Evolutionary conservation across 495 filamentous ascomycete genomes (phyloP).

Genomic region (Chaetomium cochliodes): DNA sequence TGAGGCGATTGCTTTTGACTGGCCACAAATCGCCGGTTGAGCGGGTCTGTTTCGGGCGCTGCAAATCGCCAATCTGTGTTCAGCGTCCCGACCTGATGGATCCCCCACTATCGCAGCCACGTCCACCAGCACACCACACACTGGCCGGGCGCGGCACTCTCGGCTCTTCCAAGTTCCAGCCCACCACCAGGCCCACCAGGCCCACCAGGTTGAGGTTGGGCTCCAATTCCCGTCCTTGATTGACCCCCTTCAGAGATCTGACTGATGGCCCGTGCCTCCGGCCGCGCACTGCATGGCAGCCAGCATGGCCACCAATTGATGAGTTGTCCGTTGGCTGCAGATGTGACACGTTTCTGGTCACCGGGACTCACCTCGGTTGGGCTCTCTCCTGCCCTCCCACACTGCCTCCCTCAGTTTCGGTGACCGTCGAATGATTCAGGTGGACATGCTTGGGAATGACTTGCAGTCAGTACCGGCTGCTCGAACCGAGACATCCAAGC

Average conservation of each 20-base stretch:
- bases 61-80: neutral
- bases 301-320: slow-evolving; percentile 12
- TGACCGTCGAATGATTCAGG: too few species aligned
- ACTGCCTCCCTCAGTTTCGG: neutral
- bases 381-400: neutral
- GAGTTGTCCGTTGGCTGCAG: slow-evolving; percentile 20
- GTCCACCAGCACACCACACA: neutral
- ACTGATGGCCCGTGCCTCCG: slow-evolving; percentile 6
- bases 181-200: too few species aligned
- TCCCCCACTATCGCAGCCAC: neutral
- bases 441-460: too few species aligned
- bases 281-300: slow-evolving; percentile 12
- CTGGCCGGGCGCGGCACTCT: slow-evolving; percentile 19
- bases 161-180: slow-evolving; percentile 13
- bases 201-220: too few species aligned
- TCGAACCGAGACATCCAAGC: too few species aligned
- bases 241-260: neutral
- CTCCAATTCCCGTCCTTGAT: slow-evolving; percentile 5
- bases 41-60: slow-evolving; percentile 12
- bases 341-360: slow-evolving; percentile 21
- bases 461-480: too few species aligned
- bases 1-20: slow-evolving; percentile 23
- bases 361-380: slow-evolving; percentile 17
- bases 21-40: slow-evolving; percentile 20
- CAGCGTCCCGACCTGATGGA: slow-evolving; percentile 1